Evolutionary conservation across 768 basidiomycete genomes (phyloP).

Genomic region (Phaffia australis): DNA sequence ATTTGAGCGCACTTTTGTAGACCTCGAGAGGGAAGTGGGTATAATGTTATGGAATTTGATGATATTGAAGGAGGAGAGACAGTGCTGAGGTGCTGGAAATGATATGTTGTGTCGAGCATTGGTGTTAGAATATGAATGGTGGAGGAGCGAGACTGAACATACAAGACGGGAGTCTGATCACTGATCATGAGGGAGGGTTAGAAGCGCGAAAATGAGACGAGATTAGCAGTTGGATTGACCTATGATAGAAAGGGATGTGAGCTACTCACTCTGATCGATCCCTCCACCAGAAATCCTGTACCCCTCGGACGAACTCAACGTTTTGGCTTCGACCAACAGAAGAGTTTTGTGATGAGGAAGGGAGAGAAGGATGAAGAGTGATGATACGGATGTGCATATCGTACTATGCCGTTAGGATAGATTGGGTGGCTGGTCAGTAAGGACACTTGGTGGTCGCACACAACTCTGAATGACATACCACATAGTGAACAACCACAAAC

Average conservation of each 20-base stretch:
- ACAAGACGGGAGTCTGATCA: conserved; percentile 67
- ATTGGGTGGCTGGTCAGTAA: too few relatives aligned
- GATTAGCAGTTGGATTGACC: conserved; percentile 21
- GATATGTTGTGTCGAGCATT: conserved; percentile 71
- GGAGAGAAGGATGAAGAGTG: conserved; percentile 45
- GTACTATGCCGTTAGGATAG: too few relatives aligned
- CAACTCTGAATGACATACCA: conserved; percentile 41
- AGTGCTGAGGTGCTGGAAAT: conserved; percentile 68
- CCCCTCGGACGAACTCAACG: conserved; percentile 62
- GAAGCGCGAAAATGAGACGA: conserved; percentile 53
- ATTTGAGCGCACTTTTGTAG: conserved; percentile 43
- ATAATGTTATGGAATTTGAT: conserved; percentile 46
- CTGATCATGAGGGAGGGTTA: conserved; percentile 42
- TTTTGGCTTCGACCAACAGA: conserved; percentile 2
- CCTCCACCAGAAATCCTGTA: conserved; percentile 57
- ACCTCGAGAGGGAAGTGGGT: conserved; percentile 59
- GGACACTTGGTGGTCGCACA: too few relatives aligned
- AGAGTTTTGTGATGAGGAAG: neutral
- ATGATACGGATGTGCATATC: conserved; percentile 25
- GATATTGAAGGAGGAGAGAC: conserved; percentile 48
- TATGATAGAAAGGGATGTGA: neutral
- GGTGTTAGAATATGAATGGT: conserved; percentile 76
- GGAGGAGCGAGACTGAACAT: conserved; percentile 71
- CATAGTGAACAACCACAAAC: conserved; percentile 43
- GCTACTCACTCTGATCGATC: neutral